These are phyloP conservation scores for Aureobasidium lini DNA, from an alignment of 2,329 filamentous ascomycete genomes.

Conservation along the genomic window DNA sequence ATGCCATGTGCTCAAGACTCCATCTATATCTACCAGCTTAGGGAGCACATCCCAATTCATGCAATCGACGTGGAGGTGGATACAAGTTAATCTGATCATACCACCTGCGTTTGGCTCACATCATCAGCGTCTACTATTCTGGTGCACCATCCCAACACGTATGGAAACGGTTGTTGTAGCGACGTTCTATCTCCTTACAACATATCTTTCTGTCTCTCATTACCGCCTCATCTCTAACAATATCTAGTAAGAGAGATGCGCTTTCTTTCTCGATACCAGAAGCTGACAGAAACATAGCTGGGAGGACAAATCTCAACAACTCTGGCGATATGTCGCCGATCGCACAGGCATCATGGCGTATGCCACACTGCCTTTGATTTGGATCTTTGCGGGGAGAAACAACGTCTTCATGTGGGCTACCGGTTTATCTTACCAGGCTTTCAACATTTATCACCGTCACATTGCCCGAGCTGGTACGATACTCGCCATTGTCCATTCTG, in stretches of 20 bases:
- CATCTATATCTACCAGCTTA: too few relatives aligned
- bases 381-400: slow-evolving; percentile 61
- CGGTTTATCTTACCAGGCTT: slow-evolving; percentile 61
- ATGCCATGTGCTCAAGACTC: not conserved
- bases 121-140: slow-evolving; percentile 34
- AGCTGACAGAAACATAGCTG: slow-evolving; percentile 17
- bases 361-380: slow-evolving; percentile 56
- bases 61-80: slow-evolving; percentile 19
- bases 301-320: slow-evolving; percentile 29
- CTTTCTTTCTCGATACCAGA: not conserved
- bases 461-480: slow-evolving; percentile 55
- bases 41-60: not conserved
- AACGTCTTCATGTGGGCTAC: slow-evolving; percentile 60
- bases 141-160: slow-evolving; percentile 42
- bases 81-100: slow-evolving; percentile 34
- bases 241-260: slow-evolving; percentile 36
- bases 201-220: slow-evolving; percentile 35
- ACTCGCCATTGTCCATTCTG: slow-evolving; percentile 55
- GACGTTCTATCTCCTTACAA: slow-evolving; percentile 39
- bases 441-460: slow-evolving; percentile 61
- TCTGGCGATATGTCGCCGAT: slow-evolving; percentile 52
- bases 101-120: slow-evolving; percentile 38
- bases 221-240: slow-evolving; percentile 42
- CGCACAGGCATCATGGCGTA: slow-evolving; percentile 58
- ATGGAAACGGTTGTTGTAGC: slow-evolving; percentile 39